Evolutionary conservation across 2,329 filamentous ascomycete genomes (phyloP).

Genomic region (Ophiosphaerella herpotricha): DNA sequence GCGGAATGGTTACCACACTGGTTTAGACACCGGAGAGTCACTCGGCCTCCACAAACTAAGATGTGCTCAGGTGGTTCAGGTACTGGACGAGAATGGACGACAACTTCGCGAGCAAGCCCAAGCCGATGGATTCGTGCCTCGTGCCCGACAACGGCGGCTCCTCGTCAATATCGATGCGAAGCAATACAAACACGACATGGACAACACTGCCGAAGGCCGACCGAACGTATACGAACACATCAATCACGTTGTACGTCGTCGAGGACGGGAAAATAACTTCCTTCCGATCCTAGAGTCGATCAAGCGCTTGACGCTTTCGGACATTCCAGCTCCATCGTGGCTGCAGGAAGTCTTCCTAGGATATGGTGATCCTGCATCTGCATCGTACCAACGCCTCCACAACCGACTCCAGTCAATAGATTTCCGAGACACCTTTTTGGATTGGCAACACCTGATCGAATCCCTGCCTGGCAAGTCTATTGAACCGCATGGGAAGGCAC

Average conservation of each 20-base stretch:
- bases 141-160: conserved; percentile 68
- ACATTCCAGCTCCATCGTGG: conserved; percentile 86
- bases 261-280: conserved; percentile 94
- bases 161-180: conserved; percentile 80
- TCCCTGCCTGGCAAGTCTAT: conserved; percentile 86
- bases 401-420: conserved; percentile 81
- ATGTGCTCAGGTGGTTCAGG: conserved; percentile 81
- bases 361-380: conserved; percentile 88
- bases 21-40: conserved; percentile 59
- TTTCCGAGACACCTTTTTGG: conserved; percentile 90
- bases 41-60: conserved; percentile 73
- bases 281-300: conserved; percentile 92
- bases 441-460: conserved; percentile 92
- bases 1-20: conserved; percentile 59
- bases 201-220: conserved; percentile 67
- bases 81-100: conserved; percentile 83
- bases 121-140: conserved; percentile 64
- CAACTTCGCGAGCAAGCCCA: conserved; percentile 68
- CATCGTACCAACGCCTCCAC: conserved; percentile 80
- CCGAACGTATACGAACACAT: conserved; percentile 80
- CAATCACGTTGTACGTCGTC: conserved; percentile 83
- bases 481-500: conserved; percentile 73
- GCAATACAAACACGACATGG: conserved; percentile 77
- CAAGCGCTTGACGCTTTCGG: conserved; percentile 79
- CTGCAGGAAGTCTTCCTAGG: conserved; percentile 97